Percentiles rank a stretch among this genome's conserved stretches.
phyloP scores from a whole-genome alignment of 2,329 filamentous ascomycete genomes.

The Fusarium praegraminearum region DNA sequence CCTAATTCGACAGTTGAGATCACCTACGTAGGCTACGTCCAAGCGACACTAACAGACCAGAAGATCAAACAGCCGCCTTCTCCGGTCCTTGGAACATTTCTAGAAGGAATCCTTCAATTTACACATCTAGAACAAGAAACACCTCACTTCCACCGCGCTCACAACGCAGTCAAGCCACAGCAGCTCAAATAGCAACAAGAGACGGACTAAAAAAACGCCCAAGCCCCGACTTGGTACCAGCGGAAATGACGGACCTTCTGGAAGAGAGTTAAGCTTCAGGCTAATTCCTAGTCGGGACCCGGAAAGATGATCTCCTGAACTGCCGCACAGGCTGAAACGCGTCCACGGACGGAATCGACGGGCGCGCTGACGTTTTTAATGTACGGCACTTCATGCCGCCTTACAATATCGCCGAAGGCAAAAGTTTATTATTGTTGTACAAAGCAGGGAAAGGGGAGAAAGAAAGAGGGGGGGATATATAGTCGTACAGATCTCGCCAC shows the following conservation, averaged over 20 bases:
- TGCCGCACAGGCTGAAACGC: slow-evolving; percentile 11
- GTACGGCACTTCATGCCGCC: not conserved
- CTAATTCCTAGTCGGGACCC: slow-evolving; percentile 3
- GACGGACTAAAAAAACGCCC: not conserved
- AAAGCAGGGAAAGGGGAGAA: not conserved
- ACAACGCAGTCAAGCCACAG: not conserved
- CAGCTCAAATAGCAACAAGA: not conserved
- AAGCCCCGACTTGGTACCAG: slow-evolving; percentile 1
- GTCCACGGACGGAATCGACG: not conserved
- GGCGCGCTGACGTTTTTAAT: not conserved
- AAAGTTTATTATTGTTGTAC: not conserved
- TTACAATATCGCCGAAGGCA: not conserved
- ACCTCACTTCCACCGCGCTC: not conserved
- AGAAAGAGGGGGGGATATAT: slow-evolving; percentile 4
- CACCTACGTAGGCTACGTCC: too few species aligned
- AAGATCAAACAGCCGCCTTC: too few species aligned
- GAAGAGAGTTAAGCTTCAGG: slow-evolving; percentile 23
- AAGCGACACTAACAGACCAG: too few species aligned
- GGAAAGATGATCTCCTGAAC: slow-evolving; percentile 11
- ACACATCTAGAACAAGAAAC: not conserved
- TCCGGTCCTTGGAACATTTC: too few species aligned
- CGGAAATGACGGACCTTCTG: slow-evolving; percentile 27
- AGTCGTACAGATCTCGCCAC: not conserved
- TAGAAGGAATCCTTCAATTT: not conserved
- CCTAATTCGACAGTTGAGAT: not conserved